phyloP scores from a whole-genome alignment of 495 filamentous ascomycete genomes.

The Penicillium egyptiacum region DNA sequence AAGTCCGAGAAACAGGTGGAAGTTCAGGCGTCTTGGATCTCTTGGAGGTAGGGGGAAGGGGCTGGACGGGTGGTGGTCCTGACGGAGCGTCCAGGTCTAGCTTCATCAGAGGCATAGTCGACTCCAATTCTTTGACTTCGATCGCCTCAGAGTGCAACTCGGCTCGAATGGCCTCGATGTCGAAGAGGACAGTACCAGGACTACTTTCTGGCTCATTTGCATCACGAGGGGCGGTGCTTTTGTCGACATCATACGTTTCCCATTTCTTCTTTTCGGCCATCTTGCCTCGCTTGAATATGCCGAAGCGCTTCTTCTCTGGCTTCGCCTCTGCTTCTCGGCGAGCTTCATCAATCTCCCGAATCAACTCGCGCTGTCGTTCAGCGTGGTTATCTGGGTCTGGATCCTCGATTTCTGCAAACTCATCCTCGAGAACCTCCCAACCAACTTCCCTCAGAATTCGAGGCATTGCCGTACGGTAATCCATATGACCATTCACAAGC shows the following conservation, averaged over 20 bases:
- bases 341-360: constrained; percentile 94
- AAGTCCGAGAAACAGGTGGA: constrained; percentile 32
- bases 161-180: constrained; percentile 89
- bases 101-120: constrained; percentile 86
- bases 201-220: constrained; percentile 30
- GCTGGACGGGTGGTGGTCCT: constrained; percentile 26
- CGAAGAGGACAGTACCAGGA: constrained; percentile 71
- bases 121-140: constrained; percentile 78
- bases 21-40: constrained; percentile 47
- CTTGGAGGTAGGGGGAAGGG: constrained; percentile 41
- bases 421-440: constrained; percentile 87
- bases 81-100: constrained; percentile 55
- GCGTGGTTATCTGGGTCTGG: constrained; percentile 92
- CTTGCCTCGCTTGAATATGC: constrained; percentile 77
- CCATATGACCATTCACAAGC: constrained; percentile 92
- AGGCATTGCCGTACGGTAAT: constrained; percentile 90
- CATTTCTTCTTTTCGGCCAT: constrained; percentile 80
- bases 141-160: constrained; percentile 77
- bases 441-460: constrained; percentile 78
- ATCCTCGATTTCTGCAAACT: constrained; percentile 97
- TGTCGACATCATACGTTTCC: constrained; percentile 82
- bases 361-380: constrained; percentile 85
- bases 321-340: constrained; percentile 78
- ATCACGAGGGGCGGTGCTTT: constrained; percentile 25
- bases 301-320: constrained; percentile 69